Evolutionary conservation across 768 basidiomycete genomes (phyloP).

Genomic region (Tylopilus felleus): DNA sequence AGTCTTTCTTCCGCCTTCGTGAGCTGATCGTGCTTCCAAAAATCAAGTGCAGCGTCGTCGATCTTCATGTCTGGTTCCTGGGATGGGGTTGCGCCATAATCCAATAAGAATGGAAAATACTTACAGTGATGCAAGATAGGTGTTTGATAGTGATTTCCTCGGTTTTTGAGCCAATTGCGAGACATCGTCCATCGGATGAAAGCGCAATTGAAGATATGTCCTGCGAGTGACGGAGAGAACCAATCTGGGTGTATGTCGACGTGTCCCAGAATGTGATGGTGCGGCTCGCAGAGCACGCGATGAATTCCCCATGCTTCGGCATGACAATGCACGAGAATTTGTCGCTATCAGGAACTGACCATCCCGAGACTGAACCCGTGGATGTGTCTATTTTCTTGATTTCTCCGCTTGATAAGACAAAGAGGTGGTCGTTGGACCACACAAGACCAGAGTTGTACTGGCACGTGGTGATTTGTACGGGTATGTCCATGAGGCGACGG

Average conservation of each 20-base stretch:
- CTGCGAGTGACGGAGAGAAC: background rate
- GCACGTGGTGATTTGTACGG: background rate
- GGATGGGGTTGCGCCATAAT: too few relatives aligned
- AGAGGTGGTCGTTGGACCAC: background rate
- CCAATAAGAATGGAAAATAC: background rate
- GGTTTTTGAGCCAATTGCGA: background rate
- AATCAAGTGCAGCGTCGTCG: background rate
- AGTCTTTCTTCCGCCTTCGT: background rate
- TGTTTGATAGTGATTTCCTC: background rate
- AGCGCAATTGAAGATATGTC: background rate
- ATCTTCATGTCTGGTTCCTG: background rate
- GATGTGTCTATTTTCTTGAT: background rate
- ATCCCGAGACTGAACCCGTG: background rate
- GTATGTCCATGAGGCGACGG: background rate
- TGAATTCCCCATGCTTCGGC: background rate
- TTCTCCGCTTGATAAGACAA: background rate
- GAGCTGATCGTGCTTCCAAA: background rate
- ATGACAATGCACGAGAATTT: background rate
- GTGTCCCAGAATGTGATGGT: slow-evolving; percentile 1
- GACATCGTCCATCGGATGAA: background rate
- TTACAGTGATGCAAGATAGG: background rate
- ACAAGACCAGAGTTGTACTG: background rate
- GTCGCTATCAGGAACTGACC: background rate
- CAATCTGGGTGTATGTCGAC: background rate
- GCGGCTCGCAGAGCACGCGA: background rate